Percentiles rank a stretch among this genome's conserved stretches.
phyloP scores from a whole-genome alignment of 306 rosid genomes.

The Coriaria nepalensis region DNA sequence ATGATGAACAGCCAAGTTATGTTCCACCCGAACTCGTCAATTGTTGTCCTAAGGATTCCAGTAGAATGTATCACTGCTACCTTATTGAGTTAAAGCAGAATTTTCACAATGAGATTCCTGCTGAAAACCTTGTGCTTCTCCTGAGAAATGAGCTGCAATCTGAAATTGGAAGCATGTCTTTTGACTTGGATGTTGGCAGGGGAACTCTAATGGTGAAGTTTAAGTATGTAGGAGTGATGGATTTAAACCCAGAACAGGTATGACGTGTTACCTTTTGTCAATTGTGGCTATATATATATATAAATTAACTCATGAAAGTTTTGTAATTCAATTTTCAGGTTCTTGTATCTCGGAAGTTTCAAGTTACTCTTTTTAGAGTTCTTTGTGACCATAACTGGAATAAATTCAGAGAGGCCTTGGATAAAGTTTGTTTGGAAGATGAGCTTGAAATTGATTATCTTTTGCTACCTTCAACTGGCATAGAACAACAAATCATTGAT shows the following conservation, averaged over 20 bases:
- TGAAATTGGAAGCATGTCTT: conserved; percentile 30
- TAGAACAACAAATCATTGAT: conserved; percentile 22
- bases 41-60: conserved; percentile 10
- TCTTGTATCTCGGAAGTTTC: conserved; percentile 45
- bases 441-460: conserved; percentile 49
- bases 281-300: conserved; percentile 2
- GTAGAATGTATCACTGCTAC: conserved; percentile 47
- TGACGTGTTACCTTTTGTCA: conserved; percentile 5
- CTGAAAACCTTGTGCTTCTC: conserved; percentile 44
- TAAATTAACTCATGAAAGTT: not conserved
- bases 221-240: conserved; percentile 31
- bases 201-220: conserved; percentile 40
- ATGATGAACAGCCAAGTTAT: conserved; percentile 47
- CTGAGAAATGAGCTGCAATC: conserved; percentile 35
- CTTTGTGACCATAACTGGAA: conserved; percentile 25
- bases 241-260: conserved; percentile 44
- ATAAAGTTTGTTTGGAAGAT: conserved; percentile 20
- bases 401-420: conserved; percentile 18
- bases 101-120: conserved; percentile 31
- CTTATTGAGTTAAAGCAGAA: conserved; percentile 43
- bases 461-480: conserved; percentile 44
- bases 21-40: conserved; percentile 48
- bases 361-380: conserved; percentile 34
- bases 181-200: conserved; percentile 32
- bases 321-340: conserved; percentile 33